Evolutionary conservation across 1,284 basidiomycete species (phyloP).

Genomic region (Ganoderma resinaceum): DNA sequence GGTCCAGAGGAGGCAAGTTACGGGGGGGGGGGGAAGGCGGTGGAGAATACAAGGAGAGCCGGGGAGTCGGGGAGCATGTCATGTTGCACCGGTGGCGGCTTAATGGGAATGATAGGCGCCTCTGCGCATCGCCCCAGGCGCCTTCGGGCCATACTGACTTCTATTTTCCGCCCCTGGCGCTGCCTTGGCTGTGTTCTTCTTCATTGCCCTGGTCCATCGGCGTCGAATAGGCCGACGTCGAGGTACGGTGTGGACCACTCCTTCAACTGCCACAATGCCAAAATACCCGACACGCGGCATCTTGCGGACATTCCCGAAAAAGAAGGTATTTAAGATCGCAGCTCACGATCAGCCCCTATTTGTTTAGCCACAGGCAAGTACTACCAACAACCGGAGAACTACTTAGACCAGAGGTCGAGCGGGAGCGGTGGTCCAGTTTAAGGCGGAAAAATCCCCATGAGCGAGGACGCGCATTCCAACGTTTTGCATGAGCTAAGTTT

Average conservation of each 20-base stretch:
- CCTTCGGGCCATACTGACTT: neutral
- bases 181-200: neutral
- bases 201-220: neutral
- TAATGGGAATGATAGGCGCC: neutral
- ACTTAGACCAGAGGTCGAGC: no score
- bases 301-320: neutral
- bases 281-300: neutral
- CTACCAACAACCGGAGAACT: no score
- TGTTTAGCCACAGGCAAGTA: neutral
- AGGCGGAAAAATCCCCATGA: neutral
- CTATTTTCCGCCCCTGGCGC: neutral
- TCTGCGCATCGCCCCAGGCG: neutral
- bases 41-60: neutral
- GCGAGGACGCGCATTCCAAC: neutral
- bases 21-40: neutral
- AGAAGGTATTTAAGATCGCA: neutral
- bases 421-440: no score
- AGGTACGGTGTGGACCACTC: neutral
- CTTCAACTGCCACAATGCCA: neutral
- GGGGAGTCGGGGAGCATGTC: neutral
- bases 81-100: neutral
- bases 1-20: constrained; percentile 1
- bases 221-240: neutral
- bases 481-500: no score
- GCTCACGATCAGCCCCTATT: neutral